Evolutionary conservation across 2,329 filamentous ascomycete species (phyloP), one percentile per base, ranked within the genome.

Genomic region (Microcyclosporella mali): DNA sequence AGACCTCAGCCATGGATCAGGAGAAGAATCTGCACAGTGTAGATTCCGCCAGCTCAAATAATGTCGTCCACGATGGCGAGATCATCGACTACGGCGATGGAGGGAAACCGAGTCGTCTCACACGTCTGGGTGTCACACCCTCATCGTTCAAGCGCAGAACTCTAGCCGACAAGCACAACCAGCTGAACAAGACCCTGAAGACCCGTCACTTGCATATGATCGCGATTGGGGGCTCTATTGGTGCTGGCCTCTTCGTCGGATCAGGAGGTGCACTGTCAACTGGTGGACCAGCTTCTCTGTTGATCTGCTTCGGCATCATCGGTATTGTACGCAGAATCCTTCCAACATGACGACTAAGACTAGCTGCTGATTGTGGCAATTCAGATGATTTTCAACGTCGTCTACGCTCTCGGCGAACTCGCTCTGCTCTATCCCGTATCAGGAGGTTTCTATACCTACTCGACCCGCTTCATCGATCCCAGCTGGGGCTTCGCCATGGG

Each of bases 241-340:
- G 74, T 39, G 76, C 73, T 27, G 74, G 74, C 58, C 63, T 77
- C 3, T 78, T 77, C 55, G 72, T 77, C 39, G 70, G 71, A 39
- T 70, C 69, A 35, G 74, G 74, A 33, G 56, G 63, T 30, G 69
- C 71, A 4, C 63, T 77, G 31, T 62, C 67, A 11, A 69, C 59
- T 2, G 71, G 70, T 56, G 74, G 74, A 27, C 74, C 73, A 21
- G 66, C 64, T 16, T 68, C 70, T 36, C 48, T 63, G 6, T 42
- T 63, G 18, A 56, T 62, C 35, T 51, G 43, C 38, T 62, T 60
- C 34, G 47, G 45, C 30, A 53, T 62, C 45, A 62, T 61, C 37
- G 60, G 60, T 51, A 33, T 62, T n/a, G 57, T 61, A 37, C 48
- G 56, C 50, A 10, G 6, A 28, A 10, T 19, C 12, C 29, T 8